Percentiles rank a stretch among this genome's conserved stretches.
Conservation (phyloP, 768 basidiomycete genomes). For the Macrocybe gigantea region DNA sequence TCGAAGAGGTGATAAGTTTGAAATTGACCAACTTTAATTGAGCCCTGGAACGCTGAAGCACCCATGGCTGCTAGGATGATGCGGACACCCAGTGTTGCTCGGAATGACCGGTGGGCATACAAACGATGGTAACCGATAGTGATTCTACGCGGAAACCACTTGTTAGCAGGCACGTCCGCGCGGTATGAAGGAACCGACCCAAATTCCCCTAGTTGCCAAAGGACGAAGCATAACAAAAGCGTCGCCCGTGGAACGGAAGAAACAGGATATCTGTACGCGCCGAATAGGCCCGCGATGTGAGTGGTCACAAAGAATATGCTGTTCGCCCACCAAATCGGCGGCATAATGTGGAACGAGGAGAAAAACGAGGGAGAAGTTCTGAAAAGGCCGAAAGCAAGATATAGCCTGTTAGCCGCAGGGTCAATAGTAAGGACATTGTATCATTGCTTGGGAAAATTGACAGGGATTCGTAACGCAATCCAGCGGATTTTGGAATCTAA, state of each 20-base stretch:
- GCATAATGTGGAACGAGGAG: not conserved
- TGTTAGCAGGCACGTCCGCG: not conserved
- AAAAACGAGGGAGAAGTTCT: not conserved
- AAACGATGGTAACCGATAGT: conserved; percentile 75
- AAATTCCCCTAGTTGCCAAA: conserved; percentile 69
- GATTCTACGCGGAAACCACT: conserved; percentile 34
- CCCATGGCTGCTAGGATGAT: conserved; percentile 60
- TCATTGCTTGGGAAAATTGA: not conserved
- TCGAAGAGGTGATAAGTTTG: not conserved
- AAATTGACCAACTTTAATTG: conserved; percentile 51
- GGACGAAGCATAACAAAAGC: conserved; percentile 43
- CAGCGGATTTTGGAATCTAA: not conserved
- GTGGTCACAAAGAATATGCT: conserved; percentile 47
- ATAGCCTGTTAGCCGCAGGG: not conserved
- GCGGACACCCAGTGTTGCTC: conserved; percentile 49
- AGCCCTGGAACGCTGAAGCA: conserved; percentile 72
- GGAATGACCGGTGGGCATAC: conserved; percentile 72
- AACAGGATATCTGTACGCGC: conserved; percentile 45
- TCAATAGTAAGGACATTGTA: not conserved
- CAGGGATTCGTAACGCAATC: not conserved
- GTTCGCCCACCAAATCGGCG: conserved; percentile 59
- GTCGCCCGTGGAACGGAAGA: conserved; percentile 36
- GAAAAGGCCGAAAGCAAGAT: not conserved
- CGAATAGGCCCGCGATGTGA: conserved; percentile 53
- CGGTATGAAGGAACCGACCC: conserved; percentile 35